phyloP scores from a whole-genome alignment of 2,329 filamentous ascomycete species.

The Apiospora sp. region DNA sequence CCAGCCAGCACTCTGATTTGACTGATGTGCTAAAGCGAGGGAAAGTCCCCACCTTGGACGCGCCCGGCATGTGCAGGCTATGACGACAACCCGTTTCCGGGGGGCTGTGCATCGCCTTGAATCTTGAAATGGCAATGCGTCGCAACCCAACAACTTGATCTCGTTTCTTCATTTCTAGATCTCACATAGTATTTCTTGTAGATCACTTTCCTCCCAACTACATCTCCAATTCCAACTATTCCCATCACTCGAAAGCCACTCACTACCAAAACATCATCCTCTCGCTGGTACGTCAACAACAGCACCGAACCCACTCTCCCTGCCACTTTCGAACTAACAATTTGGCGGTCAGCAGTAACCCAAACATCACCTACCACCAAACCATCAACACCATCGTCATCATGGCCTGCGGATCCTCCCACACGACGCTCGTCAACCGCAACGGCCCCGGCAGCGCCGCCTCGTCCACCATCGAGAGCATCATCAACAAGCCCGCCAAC shows the following conservation, averaged over 20 bases:
- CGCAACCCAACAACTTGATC: constrained; percentile 14
- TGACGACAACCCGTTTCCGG: constrained; percentile 15
- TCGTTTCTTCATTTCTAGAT: not conserved
- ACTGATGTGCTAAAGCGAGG: too few species aligned
- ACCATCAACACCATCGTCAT: constrained; percentile 2
- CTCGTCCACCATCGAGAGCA: constrained; percentile 56
- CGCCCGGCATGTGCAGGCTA: constrained; percentile 1
- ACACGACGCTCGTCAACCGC: constrained; percentile 44
- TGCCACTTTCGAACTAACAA: not conserved
- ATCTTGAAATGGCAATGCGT: constrained; percentile 16
- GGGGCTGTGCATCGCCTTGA: constrained; percentile 16
- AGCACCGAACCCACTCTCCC: not conserved
- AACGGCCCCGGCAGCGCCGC: constrained; percentile 59
- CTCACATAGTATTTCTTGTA: not conserved
- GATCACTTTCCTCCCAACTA: not conserved
- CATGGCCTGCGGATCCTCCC: constrained; percentile 46
- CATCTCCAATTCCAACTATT: not conserved
- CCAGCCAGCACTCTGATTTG: not conserved
- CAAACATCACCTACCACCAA: not conserved
- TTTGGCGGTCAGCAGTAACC: constrained; percentile 7
- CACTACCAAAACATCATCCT: not conserved
- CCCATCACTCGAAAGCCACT: not conserved
- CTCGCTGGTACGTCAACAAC: constrained; percentile 3
- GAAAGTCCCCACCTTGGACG: not conserved
- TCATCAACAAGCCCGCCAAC: constrained; percentile 56